Percentiles rank a stretch among this genome's conserved stretches.
phyloP scores from a whole-genome alignment of 345 rosid genomes.

The Eucalyptus coolabah region DNA sequence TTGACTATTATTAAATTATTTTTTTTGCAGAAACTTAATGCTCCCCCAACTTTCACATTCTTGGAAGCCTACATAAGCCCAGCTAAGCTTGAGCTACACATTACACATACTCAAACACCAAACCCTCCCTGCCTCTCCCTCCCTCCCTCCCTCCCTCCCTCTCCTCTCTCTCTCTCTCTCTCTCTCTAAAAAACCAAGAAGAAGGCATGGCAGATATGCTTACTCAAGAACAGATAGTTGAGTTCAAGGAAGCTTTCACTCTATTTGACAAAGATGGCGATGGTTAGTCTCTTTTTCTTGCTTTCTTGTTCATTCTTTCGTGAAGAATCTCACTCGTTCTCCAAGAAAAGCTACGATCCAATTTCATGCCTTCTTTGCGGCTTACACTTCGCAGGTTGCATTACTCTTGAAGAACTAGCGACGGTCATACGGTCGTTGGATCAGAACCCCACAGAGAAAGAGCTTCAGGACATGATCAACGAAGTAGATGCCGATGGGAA shows the following conservation, averaged over 20 bases:
- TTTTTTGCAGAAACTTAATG: neutral
- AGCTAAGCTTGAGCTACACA: constrained; percentile 25
- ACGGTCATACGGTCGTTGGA: constrained; percentile 8
- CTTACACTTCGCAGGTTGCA: neutral
- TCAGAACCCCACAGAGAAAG: constrained; percentile 4
- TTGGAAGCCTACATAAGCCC: constrained; percentile 18
- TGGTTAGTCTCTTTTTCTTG: neutral
- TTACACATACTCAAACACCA: neutral
- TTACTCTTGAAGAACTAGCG: constrained; percentile 5
- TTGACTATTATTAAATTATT: neutral
- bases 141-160: neutral
- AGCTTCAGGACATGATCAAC: constrained; percentile 3
- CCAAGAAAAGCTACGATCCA: neutral
- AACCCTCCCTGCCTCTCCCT: neutral
- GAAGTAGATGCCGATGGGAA: constrained; percentile 8
- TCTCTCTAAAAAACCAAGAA: neutral
- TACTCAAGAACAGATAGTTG: constrained; percentile 1
- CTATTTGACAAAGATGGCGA: constrained; percentile 11
- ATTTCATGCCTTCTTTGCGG: neutral
- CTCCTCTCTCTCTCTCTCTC: neutral
- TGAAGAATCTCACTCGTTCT: neutral
- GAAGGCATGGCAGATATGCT: neutral
- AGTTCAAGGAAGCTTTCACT: constrained; percentile 6
- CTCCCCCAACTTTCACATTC: neutral
- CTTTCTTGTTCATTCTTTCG: neutral